Base-by-base conservation (phyloP, 2,329 filamentous ascomycete species). In the Neofusicoccum sp. region DNA sequence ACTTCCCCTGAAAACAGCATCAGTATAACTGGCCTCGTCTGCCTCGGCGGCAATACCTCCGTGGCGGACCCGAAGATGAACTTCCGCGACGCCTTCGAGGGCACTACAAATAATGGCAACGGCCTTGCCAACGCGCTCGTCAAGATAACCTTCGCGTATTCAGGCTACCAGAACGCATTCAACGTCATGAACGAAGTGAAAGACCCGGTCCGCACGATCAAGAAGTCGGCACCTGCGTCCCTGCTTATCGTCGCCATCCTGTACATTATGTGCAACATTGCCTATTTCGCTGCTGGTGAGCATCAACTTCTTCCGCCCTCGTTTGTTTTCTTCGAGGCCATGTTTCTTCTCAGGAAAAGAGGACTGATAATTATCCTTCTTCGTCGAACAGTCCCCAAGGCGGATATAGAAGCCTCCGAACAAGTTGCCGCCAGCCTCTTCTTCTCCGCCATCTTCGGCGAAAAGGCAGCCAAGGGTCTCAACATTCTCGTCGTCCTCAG, bases 361-460 rank as follows among this genome's bases (percentile, higher is more conserved):
- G n/a, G n/a, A n/a, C n/a, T n/a, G n/a, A n/a, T 66, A 66, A 16
- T 70, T 70, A 8, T 71, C 71, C 45, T 68, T 69, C 40, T 66
- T 70, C 63, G 67, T 9, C 26, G 24, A 9, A n/a, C 28, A 0
- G 83, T 90, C 0, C 86, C 88, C 0, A 71, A 88, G 3, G 84
- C 89, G 0, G 86, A 90, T 45, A 86, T 91, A 65, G 85, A 84
- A 64, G 73, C 79, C 0, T 88, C 86, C 61, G 85, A 86, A 1
- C 87, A 89, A 67, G 77, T 90, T 2, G 85, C 90, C 38, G 86
- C 86, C 0, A 87, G 87, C 0, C 72, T 90, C 0, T 88, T 89
- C 64, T 90, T 90, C 65, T 80, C 87, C 63, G 77, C 80, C 6
- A 75, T 86, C 0, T 89, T 90, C 69, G 88, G 87, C 0, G 73